Evolutionary conservation across 805 yeast species (phyloP).

Genomic region (Sporopachydermia lactativora): DNA sequence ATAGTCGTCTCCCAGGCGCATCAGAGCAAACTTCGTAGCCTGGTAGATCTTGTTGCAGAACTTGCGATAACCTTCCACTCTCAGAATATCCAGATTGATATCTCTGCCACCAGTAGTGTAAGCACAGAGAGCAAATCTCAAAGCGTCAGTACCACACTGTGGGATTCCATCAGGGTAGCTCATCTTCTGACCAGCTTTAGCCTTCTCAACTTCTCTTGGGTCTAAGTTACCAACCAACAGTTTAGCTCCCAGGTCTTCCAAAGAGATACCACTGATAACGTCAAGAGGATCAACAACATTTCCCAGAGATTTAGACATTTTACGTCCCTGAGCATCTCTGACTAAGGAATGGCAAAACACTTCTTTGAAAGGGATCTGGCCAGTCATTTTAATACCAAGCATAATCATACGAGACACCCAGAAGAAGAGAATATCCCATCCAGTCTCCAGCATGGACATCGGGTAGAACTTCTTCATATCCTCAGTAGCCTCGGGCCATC

Average conservation of each 20-base stretch:
- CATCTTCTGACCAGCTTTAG: constrained; percentile 73
- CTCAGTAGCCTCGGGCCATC: constrained; percentile 74
- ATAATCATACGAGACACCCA: constrained; percentile 98
- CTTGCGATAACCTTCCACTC: constrained; percentile 98
- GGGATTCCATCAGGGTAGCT: constrained; percentile 96
- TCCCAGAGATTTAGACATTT: constrained; percentile 94
- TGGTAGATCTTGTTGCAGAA: constrained; percentile 99
- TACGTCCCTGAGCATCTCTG: constrained; percentile 98
- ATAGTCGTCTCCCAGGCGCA: constrained; percentile 85
- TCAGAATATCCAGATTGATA: constrained; percentile 85
- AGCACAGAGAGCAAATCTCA: constrained; percentile 96
- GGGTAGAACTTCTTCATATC: constrained; percentile 78
- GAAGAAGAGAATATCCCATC: constrained; percentile 98
- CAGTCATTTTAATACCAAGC: constrained; percentile 81
- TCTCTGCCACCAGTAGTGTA: constrained; percentile 98
- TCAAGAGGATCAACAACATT: constrained; percentile 94
- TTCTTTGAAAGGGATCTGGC: constrained; percentile 84
- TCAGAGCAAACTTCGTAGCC: constrained; percentile 92
- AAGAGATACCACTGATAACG: constrained; percentile 77
- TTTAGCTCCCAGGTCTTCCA: constrained; percentile 68
- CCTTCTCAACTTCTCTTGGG: constrained; percentile 75
- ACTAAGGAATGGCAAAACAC: constrained; percentile 97
- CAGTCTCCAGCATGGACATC: constrained; percentile 90
- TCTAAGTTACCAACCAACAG: constrained; percentile 74
- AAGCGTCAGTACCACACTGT: constrained; percentile 98